Evolutionary conservation across 2,329 filamentous ascomycete genomes (phyloP).

Genomic region (Monilinia aucupariae): DNA sequence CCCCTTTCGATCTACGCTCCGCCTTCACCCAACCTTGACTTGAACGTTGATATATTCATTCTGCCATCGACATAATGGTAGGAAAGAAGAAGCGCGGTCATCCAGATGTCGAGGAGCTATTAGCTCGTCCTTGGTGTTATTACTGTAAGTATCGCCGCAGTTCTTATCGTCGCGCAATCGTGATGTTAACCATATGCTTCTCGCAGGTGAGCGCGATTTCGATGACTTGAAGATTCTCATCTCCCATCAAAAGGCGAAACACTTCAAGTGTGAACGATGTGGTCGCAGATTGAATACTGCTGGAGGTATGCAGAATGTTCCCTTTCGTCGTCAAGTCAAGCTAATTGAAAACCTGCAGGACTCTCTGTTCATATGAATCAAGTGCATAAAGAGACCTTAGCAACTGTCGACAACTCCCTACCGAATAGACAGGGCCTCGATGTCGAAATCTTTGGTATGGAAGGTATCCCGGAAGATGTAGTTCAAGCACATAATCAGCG

Average conservation of each 20-base stretch:
- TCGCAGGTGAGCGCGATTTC: constrained; percentile 86
- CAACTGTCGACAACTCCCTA: constrained; percentile 85
- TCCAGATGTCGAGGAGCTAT: constrained; percentile 81
- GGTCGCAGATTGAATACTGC: constrained; percentile 85
- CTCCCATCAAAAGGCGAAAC: constrained; percentile 97
- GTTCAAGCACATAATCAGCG: constrained; percentile 78
- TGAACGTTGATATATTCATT: not conserved
- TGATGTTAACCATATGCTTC: not conserved
- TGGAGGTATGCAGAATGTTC: constrained; percentile 60
- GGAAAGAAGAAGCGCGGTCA: constrained; percentile 87
- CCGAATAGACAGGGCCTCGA: constrained; percentile 80
- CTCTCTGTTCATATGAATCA: constrained; percentile 96
- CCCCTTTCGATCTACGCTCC: not conserved
- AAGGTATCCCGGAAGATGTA: constrained; percentile 86
- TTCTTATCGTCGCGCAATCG: constrained; percentile 3
- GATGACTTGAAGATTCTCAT: constrained; percentile 96
- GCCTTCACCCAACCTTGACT: too few species aligned
- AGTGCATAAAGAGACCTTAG: constrained; percentile 91
- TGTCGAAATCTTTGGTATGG: constrained; percentile 97
- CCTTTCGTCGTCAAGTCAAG: not conserved
- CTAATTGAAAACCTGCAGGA: constrained; percentile 47
- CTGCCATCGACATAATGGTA: constrained; percentile 46
- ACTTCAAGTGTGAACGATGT: constrained; percentile 95
- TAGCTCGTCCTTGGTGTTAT: constrained; percentile 91
- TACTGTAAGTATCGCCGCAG: constrained; percentile 62